Conservation (phyloP, 345 rosid species). For the Citropsis articulata region DNA sequence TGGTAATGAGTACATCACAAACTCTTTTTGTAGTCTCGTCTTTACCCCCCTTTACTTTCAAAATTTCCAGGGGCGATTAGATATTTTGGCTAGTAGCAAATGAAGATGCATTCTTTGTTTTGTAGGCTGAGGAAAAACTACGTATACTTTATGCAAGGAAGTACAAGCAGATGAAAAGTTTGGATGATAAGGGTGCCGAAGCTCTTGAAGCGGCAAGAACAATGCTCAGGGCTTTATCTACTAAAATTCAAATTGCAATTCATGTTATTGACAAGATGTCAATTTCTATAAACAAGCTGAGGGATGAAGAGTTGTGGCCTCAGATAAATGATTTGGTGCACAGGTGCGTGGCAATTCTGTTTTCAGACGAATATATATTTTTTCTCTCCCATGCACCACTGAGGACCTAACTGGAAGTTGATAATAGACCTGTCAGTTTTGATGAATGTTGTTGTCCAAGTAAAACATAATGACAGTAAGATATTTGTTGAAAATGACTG, state of each 20-base stretch:
- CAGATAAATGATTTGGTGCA: conserved; percentile 43
- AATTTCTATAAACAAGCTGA: conserved; percentile 39
- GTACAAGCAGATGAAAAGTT: conserved; percentile 43
- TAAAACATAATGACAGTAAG: background rate
- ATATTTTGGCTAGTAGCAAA: background rate
- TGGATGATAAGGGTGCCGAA: conserved; percentile 42
- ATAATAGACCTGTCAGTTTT: background rate
- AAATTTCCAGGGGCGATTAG: background rate
- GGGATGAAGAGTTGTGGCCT: conserved; percentile 70
- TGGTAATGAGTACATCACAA: background rate
- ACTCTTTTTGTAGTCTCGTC: background rate
- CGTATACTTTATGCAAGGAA: conserved; percentile 41
- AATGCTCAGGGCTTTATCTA: conserved; percentile 41
- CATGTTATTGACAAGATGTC: conserved; percentile 63
- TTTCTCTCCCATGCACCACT: background rate
- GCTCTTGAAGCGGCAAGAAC: conserved; percentile 31
- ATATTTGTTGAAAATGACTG: background rate
- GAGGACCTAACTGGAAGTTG: background rate
- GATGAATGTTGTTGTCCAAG: background rate
- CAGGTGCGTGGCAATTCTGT: conserved; percentile 33
- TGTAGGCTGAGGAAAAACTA: conserved; percentile 68
- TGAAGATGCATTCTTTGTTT: background rate
- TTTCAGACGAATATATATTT: background rate
- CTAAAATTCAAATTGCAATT: conserved; percentile 52
- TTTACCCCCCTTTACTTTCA: background rate